These are phyloP conservation scores for Porcisia hertigi DNA, from an alignment of 208 protist genomes.

Conservation along the genomic window DNA sequence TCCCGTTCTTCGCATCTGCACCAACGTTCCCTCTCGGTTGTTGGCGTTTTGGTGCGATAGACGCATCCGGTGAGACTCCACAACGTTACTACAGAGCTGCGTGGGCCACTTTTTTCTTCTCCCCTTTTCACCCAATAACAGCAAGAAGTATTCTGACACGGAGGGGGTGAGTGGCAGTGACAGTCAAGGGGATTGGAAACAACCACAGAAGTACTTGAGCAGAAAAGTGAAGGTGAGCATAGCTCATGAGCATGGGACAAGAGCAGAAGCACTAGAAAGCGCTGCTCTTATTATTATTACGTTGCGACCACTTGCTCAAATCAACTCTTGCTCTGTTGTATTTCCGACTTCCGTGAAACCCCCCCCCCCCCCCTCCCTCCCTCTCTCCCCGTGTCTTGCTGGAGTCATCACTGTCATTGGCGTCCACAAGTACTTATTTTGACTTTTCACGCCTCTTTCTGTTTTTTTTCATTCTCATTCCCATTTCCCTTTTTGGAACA, in stretches of 20 bases:
- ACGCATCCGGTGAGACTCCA: neutral
- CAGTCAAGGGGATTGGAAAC: neutral
- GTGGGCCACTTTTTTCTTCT: neutral
- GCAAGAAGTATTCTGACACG: neutral
- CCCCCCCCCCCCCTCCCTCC: neutral
- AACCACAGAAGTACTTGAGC: neutral
- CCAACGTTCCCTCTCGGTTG: neutral
- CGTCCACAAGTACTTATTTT: neutral
- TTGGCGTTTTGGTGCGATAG: slow-evolving; percentile 7
- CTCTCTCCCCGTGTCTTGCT: no score
- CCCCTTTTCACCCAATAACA: neutral
- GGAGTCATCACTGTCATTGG: neutral
- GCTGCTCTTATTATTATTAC: neutral
- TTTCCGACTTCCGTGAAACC: neutral
- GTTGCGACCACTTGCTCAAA: neutral
- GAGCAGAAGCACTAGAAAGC: neutral
- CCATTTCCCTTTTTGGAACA: neutral
- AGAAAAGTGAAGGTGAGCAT: neutral
- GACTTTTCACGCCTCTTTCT: neutral
- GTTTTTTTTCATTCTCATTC: neutral
- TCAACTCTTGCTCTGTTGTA: neutral
- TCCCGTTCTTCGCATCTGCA: neutral
- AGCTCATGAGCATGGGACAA: neutral
- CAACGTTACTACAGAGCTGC: neutral
- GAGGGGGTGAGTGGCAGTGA: neutral